phyloP scores from a whole-genome alignment of 2,329 filamentous ascomycete species.

The Amylocarpus encephaloides region DNA sequence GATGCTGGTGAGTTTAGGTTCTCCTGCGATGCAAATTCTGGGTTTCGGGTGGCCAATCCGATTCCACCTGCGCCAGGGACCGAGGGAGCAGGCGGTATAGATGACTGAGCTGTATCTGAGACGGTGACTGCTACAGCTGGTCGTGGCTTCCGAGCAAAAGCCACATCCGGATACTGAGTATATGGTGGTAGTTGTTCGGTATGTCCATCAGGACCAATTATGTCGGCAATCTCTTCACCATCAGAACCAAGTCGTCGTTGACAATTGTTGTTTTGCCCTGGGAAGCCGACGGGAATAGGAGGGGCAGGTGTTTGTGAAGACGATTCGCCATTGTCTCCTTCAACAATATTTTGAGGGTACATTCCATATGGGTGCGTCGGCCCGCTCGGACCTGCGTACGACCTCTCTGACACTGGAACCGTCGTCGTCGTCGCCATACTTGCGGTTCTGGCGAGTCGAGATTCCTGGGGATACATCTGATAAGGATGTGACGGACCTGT shows the following conservation, averaged over 20 bases:
- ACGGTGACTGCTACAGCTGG: conserved; percentile 24
- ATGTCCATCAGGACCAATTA: conserved; percentile 83
- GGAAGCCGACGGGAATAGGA: conserved; percentile 68
- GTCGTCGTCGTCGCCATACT: conserved; percentile 71
- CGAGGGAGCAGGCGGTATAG: conserved; percentile 14
- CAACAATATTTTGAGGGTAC: conserved; percentile 73
- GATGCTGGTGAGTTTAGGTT: conserved; percentile 46
- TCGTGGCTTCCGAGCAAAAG: conserved; percentile 48
- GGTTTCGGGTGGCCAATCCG: conserved; percentile 54
- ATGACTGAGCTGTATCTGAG: not conserved
- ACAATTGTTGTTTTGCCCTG: conserved; percentile 57
- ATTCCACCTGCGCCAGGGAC: conserved; percentile 51
- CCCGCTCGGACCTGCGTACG: conserved; percentile 54
- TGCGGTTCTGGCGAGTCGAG: conserved; percentile 42
- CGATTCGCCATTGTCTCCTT: conserved; percentile 42
- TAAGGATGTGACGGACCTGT: conserved; percentile 78
- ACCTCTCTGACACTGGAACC: conserved; percentile 49
- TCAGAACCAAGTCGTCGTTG: conserved; percentile 69
- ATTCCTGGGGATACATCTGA: conserved; percentile 76
- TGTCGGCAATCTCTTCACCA: conserved; percentile 78
- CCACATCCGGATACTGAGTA: conserved; percentile 77
- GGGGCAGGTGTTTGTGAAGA: conserved; percentile 19
- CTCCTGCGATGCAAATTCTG: conserved; percentile 55
- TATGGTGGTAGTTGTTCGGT: conserved; percentile 90
- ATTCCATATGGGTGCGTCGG: conserved; percentile 82